Evolutionary conservation across 495 filamentous ascomycete species (phyloP).

Genomic region (Hypoxylon subgilvum): DNA sequence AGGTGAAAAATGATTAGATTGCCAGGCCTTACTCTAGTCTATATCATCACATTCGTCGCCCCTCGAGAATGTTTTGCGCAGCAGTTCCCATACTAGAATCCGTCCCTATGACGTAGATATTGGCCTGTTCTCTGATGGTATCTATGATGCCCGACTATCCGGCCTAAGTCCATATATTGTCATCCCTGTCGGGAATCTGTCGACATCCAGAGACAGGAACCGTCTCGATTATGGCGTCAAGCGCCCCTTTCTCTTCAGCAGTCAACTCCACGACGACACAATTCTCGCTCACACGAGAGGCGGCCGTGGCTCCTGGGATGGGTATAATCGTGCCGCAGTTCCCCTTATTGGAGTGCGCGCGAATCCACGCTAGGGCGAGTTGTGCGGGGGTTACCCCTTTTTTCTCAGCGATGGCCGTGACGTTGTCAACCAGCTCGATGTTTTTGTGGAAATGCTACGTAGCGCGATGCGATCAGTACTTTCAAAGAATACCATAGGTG

Average conservation of each 20-base stretch:
- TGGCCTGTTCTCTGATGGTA: too few species aligned
- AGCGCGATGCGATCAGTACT: background rate
- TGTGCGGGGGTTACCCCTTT: constrained; percentile 72
- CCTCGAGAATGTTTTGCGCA: too few species aligned
- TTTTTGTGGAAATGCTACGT: constrained; percentile 65
- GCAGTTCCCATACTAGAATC: too few species aligned
- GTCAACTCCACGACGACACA: constrained; percentile 39
- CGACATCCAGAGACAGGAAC: background rate
- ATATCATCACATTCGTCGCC: too few species aligned
- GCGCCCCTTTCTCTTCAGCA: constrained; percentile 41
- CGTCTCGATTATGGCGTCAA: constrained; percentile 43
- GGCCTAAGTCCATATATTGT: too few species aligned
- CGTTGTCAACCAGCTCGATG: constrained; percentile 66
- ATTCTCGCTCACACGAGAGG: constrained; percentile 48
- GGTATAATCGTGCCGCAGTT: constrained; percentile 67
- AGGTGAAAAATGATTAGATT: too few species aligned
- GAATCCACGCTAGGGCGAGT: constrained; percentile 72
- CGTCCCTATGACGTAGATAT: too few species aligned
- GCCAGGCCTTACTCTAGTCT: too few species aligned
- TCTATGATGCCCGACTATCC: too few species aligned
- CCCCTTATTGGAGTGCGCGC: constrained; percentile 10
- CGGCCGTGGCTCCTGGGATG: constrained; percentile 68
- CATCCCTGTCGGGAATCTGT: too few species aligned
- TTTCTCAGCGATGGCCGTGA: constrained; percentile 65
- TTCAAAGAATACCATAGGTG: too few species aligned